phyloP scores from a whole-genome alignment of 2,329 filamentous ascomycete genomes.

The Scleromitrula shiraiana region DNA sequence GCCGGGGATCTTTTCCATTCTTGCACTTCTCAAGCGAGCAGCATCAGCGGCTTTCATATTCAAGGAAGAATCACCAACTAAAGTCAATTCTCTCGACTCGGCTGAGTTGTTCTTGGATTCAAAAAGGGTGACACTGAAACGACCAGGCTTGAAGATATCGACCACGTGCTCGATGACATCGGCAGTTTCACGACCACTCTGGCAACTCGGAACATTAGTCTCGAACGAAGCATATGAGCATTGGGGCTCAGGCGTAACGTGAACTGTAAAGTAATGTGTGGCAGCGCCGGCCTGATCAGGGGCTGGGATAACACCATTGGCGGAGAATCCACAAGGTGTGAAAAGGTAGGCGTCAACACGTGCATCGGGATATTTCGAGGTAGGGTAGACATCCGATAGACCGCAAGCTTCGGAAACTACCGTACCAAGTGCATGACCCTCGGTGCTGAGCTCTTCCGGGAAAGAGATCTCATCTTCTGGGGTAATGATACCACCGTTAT shows the following conservation, averaged over 20 bases:
- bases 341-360: constrained; percentile 95
- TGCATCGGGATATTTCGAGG: constrained; percentile 79
- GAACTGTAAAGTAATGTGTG: constrained; percentile 92
- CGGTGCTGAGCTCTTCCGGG: constrained; percentile 73
- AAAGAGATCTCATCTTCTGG: constrained; percentile 50
- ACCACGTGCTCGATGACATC: constrained; percentile 94
- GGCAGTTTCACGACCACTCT: constrained; percentile 78
- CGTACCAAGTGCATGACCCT: constrained; percentile 87
- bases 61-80: constrained; percentile 30
- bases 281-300: constrained; percentile 44
- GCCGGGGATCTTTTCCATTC: constrained; percentile 66
- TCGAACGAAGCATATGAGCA: constrained; percentile 98
- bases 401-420: constrained; percentile 88
- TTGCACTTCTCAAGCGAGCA: constrained; percentile 37
- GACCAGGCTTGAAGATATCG: constrained; percentile 91
- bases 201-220: constrained; percentile 88
- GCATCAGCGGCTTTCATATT: constrained; percentile 35
- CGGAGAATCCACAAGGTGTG: constrained; percentile 92
- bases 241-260: constrained; percentile 93
- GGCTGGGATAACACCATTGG: constrained; percentile 88
- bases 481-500: constrained; percentile 48
- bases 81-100: constrained; percentile 18
- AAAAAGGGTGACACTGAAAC: constrained; percentile 94
- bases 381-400: constrained; percentile 81
- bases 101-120: constrained; percentile 62